Evolutionary conservation across 176 grass and related monocot genomes (phyloP).

Genomic region (Oryza punctata): DNA sequence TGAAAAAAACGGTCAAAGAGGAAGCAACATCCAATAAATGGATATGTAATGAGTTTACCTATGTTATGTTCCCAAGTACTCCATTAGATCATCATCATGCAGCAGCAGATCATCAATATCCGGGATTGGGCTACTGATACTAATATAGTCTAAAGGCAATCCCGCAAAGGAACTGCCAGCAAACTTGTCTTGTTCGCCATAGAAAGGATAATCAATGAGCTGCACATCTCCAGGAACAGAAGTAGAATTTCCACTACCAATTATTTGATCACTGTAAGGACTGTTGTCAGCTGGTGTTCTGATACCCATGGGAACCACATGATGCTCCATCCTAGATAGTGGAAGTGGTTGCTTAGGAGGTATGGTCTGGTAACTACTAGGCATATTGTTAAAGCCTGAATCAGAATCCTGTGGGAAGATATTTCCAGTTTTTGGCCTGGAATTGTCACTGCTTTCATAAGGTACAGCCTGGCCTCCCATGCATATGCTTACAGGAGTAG

Average conservation of each 20-base stretch:
- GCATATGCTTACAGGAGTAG: slow-evolving; percentile 57
- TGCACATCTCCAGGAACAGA: slow-evolving; percentile 59
- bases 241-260: slow-evolving; percentile 50
- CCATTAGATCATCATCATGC: slow-evolving; percentile 95
- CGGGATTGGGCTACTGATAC: slow-evolving; percentile 78
- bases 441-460: slow-evolving; percentile 45
- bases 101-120: slow-evolving; percentile 87
- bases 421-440: slow-evolving; percentile 44
- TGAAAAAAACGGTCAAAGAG: slow-evolving; percentile 25
- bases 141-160: slow-evolving; percentile 79
- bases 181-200: slow-evolving; percentile 77
- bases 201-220: slow-evolving; percentile 75
- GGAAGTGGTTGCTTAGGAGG: slow-evolving; percentile 53
- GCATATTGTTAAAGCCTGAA: slow-evolving; percentile 52
- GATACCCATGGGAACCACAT: slow-evolving; percentile 47
- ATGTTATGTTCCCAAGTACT: slow-evolving; percentile 93
- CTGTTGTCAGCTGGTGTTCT: slow-evolving; percentile 58
- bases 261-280: slow-evolving; percentile 50
- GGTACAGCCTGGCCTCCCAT: slow-evolving; percentile 38
- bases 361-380: slow-evolving; percentile 32
- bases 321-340: slow-evolving; percentile 46
- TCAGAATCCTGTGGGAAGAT: slow-evolving; percentile 34
- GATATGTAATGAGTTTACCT: slow-evolving; percentile 40
- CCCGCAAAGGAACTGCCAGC: slow-evolving; percentile 79
- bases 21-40: slow-evolving; percentile 30